phyloP scores from a whole-genome alignment of 179 eudicot genomes.

The Drosera spatulata region DNA sequence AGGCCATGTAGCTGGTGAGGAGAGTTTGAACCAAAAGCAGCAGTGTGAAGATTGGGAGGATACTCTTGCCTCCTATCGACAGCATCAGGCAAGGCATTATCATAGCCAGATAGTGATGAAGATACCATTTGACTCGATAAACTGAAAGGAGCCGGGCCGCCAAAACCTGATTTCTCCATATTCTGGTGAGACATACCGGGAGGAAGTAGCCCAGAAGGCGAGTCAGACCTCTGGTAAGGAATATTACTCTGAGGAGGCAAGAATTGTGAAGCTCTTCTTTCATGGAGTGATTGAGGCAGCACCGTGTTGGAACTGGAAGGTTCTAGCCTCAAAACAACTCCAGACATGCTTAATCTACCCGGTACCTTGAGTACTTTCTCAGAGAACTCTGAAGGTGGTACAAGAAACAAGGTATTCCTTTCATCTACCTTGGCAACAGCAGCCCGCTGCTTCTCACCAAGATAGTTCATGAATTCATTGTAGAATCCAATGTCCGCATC shows the following conservation, averaged over 20 bases:
- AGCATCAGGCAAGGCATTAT: slow-evolving; percentile 18
- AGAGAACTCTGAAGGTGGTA: slow-evolving; percentile 88
- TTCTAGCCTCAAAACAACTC: slow-evolving; percentile 64
- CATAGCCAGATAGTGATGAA: slow-evolving; percentile 14
- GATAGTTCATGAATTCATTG: slow-evolving; percentile 75
- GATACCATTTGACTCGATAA: slow-evolving; percentile 14
- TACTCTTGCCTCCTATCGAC: slow-evolving; percentile 20
- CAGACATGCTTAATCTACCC: slow-evolving; percentile 78
- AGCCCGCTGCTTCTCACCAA: slow-evolving; percentile 70
- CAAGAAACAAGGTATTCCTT: slow-evolving; percentile 58
- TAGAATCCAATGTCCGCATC: slow-evolving; percentile 69
- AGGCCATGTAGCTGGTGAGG: slow-evolving; percentile 22
- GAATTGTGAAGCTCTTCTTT: slow-evolving; percentile 17
- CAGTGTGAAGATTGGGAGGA: slow-evolving; percentile 16
- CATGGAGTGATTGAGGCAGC: slow-evolving; percentile 27
- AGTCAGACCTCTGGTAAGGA: slow-evolving; percentile 17
- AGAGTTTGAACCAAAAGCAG: slow-evolving; percentile 15
- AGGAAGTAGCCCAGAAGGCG: slow-evolving; percentile 32
- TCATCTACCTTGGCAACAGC: slow-evolving; percentile 83
- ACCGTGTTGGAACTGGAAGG: slow-evolving; percentile 28
- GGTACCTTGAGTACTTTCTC: slow-evolving; percentile 79
- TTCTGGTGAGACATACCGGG: slow-evolving; percentile 18
- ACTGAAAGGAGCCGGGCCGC: slow-evolving; percentile 12
- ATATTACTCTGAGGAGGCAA: slow-evolving; percentile 21
- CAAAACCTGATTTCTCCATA: slow-evolving; percentile 24